Evolutionary conservation across 176 grass and related monocot genomes (phyloP).

Genomic region (Musa acuminata): DNA sequence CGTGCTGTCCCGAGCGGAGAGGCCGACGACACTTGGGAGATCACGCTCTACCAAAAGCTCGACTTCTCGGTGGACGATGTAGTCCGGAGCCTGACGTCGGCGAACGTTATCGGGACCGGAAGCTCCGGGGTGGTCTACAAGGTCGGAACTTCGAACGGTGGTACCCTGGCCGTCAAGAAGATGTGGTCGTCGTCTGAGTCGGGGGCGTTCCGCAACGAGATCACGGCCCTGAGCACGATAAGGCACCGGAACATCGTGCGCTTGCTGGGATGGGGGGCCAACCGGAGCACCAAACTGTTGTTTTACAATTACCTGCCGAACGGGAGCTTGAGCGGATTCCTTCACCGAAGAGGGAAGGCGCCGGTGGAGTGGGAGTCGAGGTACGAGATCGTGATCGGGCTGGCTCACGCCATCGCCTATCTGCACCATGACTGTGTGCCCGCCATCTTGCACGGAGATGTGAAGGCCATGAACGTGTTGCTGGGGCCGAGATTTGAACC

Average conservation of each 20-base stretch:
- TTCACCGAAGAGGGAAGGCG: conserved; percentile 61
- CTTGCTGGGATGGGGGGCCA: conserved; percentile 72
- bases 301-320: conserved; percentile 86
- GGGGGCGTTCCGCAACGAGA: conserved; percentile 74
- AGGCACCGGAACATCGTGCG: conserved; percentile 87
- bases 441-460: conserved; percentile 78
- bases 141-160: conserved; percentile 40
- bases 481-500: conserved; percentile 70
- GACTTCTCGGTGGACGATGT: conserved; percentile 70
- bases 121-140: conserved; percentile 93
- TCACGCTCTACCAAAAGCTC: conserved; percentile 91
- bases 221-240: conserved; percentile 61
- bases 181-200: conserved; percentile 80
- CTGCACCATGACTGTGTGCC: conserved; percentile 96
- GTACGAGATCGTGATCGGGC: conserved; percentile 63
- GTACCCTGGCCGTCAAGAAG: conserved; percentile 76
- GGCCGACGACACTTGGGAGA: conserved; percentile 54
- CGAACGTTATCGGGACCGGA: conserved; percentile 82
- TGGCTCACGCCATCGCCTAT: conserved; percentile 77
- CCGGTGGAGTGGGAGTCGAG: conserved; percentile 57
- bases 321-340: conserved; percentile 77
- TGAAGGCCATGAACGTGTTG: conserved; percentile 92
- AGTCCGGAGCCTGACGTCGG: conserved; percentile 48
- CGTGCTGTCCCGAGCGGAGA: conserved; percentile 15
- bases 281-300: conserved; percentile 64